Percentiles rank a stretch among this genome's conserved stretches.
Evolutionary conservation across 2,329 filamentous ascomycete species (phyloP).

Genomic region (Fusarium miscanthi): DNA sequence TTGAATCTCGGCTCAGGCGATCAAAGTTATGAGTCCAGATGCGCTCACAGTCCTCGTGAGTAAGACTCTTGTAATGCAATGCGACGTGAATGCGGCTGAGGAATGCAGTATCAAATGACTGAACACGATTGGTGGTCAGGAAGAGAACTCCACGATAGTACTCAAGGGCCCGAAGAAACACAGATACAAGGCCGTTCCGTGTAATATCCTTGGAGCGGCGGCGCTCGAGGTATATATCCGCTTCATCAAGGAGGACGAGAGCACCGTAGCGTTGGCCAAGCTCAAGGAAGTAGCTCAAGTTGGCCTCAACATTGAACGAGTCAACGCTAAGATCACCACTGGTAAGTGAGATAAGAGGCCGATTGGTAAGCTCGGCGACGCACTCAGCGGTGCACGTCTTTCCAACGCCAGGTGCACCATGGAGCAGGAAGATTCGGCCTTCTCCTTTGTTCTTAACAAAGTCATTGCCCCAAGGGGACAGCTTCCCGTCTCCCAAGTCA

Average conservation of each 20-base stretch:
- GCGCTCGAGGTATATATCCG: constrained; percentile 69
- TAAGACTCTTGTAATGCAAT: constrained; percentile 58
- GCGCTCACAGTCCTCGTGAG: constrained; percentile 55
- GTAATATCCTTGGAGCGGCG: constrained; percentile 57
- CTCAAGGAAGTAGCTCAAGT: constrained; percentile 60
- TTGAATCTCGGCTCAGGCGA: constrained; percentile 56
- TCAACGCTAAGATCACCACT: constrained; percentile 60
- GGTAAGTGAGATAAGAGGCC: constrained; percentile 63
- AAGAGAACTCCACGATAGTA: constrained; percentile 63
- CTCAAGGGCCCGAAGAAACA: constrained; percentile 63
- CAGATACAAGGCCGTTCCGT: constrained; percentile 60
- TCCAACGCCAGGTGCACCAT: constrained; percentile 65
- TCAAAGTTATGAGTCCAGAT: constrained; percentile 61
- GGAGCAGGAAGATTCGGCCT: constrained; percentile 62
- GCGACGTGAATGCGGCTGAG: constrained; percentile 62
- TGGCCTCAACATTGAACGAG: constrained; percentile 53
- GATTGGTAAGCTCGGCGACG: constrained; percentile 61
- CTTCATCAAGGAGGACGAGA: constrained; percentile 68
- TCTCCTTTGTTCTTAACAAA: constrained; percentile 63
- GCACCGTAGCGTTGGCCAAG: constrained; percentile 62
- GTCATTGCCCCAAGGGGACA: constrained; percentile 59
- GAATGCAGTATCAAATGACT: constrained; percentile 60
- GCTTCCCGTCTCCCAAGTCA: constrained; percentile 48
- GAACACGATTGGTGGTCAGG: constrained; percentile 63
- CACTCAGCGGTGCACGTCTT: constrained; percentile 69